Percentiles rank a stretch among this genome's conserved stretches.
These are phyloP conservation scores for Crucibulum laeve DNA, from an alignment of 768 basidiomycete genomes.

Conservation along the genomic window DNA sequence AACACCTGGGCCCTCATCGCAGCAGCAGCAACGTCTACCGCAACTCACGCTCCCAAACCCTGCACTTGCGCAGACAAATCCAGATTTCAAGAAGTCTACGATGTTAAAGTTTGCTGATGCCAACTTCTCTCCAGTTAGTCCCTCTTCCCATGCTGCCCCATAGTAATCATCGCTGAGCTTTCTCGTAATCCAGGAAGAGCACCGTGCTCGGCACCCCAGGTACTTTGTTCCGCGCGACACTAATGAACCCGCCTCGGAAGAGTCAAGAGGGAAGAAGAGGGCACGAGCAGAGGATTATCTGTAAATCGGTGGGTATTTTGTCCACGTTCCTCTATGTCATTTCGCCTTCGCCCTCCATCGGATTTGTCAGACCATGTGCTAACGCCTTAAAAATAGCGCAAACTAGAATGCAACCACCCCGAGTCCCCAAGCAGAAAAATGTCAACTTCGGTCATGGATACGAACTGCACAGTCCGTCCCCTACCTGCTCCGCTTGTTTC, in stretches of 20 bases:
- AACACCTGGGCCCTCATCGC: slow-evolving; percentile 10
- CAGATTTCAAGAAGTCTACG: slow-evolving; percentile 73
- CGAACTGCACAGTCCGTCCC: too few relatives aligned
- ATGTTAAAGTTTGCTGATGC: slow-evolving; percentile 70
- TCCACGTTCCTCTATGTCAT: too few relatives aligned
- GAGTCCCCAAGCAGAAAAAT: too few relatives aligned
- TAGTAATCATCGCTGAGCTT: too few relatives aligned
- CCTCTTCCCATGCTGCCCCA: too few relatives aligned
- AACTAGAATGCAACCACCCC: too few relatives aligned
- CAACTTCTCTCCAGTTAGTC: slow-evolving; percentile 74
- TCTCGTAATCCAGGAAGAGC: slow-evolving; percentile 57
- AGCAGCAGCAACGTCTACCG: slow-evolving; percentile 18
- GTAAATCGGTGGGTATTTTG: too few relatives aligned
- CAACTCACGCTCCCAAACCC: slow-evolving; percentile 51
- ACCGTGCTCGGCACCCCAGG: slow-evolving; percentile 58
- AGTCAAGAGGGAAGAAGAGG: slow-evolving; percentile 76
- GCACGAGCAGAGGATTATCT: slow-evolving; percentile 86
- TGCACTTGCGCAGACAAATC: slow-evolving; percentile 58
- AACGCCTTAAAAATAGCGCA: too few relatives aligned
- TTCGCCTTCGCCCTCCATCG: too few relatives aligned
- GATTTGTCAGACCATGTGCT: too few relatives aligned
- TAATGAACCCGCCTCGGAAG: slow-evolving; percentile 34
- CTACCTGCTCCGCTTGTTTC: too few relatives aligned
- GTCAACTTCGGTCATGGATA: too few relatives aligned
- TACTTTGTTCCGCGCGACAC: slow-evolving; percentile 51